Base-by-base conservation (phyloP, 371 early-diverging fungal species). In the Nosema bombycis region DNA sequence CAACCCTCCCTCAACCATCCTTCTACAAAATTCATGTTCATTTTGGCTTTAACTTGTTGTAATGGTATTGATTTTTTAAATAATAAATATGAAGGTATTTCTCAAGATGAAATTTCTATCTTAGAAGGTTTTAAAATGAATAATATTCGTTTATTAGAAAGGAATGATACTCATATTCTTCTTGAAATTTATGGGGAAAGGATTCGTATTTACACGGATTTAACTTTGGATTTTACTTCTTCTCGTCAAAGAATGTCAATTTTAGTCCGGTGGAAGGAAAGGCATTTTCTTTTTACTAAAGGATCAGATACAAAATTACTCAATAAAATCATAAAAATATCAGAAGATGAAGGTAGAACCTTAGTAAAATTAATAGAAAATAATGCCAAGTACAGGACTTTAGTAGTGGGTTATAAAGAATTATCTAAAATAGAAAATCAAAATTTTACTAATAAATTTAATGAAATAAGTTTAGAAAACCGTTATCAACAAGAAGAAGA, bases 311-410 rank as follows among this genome's bases (percentile, higher is more conserved):
- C 80, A 67, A 78, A 57, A 14, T 62, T 86, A 30, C 36, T 78
- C 0, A n/a, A 62, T 57, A 56, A 65, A 29, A 73, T 69, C 34
- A 71, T 46, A 26, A 71, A 74, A 54, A 67, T 26, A 1, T 38
- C 24, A 28, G 54, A 64, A 2, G 15, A 26, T 2, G 46, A 24
- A 30, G 34, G 29, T 29, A n/a, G 23, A 4, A 58, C 30, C 1
- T 15, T 18, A 26, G 56, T 73, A 23, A 38, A 15, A 61, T 33
- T 32, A 2, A 46, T 72, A 26, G 87, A 92, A 33, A 90, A 91
- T 18, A 92, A 90, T 78, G 91, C 92, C 2, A 89, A 90, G 75
- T 89, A 95, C 58, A 89, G 98, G 18, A 93, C 94, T 0, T 88
- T 99, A 38, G 89, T 93, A 46, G 80, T 95, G 1, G 91, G 91